These are phyloP conservation scores for Parascedosporium putredinis DNA, from an alignment of 2,329 filamentous ascomycete species.

Conservation along the genomic window DNA sequence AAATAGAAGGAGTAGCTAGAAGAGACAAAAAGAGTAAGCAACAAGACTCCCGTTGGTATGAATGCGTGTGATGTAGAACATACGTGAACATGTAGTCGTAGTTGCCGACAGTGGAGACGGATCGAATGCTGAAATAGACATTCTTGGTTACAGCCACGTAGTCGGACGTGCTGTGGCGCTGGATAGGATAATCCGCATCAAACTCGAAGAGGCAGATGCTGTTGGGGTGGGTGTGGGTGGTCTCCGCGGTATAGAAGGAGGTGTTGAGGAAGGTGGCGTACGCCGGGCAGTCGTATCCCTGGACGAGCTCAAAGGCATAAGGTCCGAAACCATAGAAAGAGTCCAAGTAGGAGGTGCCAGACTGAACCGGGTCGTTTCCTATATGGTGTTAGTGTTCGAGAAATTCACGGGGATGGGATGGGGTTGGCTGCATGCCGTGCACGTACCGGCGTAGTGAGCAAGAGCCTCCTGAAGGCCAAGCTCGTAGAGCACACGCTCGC, in stretches of 20 bases:
- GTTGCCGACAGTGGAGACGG: constrained; percentile 40
- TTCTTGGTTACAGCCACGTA: constrained; percentile 37
- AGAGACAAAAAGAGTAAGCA: too few relatives aligned
- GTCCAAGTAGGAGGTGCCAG: constrained; percentile 35
- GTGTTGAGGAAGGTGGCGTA: constrained; percentile 39
- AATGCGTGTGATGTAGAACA: constrained; percentile 7
- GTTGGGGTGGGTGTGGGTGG: constrained; percentile 32
- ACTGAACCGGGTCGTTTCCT: constrained; percentile 34
- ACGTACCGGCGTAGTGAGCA: constrained; percentile 32
- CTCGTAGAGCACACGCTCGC: constrained; percentile 45
- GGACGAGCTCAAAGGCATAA: constrained; percentile 32
- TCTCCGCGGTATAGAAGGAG: constrained; percentile 32
- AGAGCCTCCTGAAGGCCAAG: constrained; percentile 44
- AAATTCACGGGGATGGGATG: too few relatives aligned
- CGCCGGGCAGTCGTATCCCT: constrained; percentile 41
- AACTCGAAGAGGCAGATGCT: constrained; percentile 47
- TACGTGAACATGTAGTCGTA: constrained; percentile 44
- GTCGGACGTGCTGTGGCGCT: constrained; percentile 31
- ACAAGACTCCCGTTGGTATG: constrained; percentile 9
- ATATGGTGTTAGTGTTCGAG: constrained; percentile 12
- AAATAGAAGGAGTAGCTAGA: constrained; percentile 27
- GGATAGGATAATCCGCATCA: constrained; percentile 36
- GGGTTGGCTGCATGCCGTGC: too few relatives aligned
- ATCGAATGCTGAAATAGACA: constrained; percentile 33
- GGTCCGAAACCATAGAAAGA: constrained; percentile 36